Evolutionary conservation across 257 asterid genomes (phyloP), one percentile per base, ranked within the genome.

Genomic region (Perilla frutescens): DNA sequence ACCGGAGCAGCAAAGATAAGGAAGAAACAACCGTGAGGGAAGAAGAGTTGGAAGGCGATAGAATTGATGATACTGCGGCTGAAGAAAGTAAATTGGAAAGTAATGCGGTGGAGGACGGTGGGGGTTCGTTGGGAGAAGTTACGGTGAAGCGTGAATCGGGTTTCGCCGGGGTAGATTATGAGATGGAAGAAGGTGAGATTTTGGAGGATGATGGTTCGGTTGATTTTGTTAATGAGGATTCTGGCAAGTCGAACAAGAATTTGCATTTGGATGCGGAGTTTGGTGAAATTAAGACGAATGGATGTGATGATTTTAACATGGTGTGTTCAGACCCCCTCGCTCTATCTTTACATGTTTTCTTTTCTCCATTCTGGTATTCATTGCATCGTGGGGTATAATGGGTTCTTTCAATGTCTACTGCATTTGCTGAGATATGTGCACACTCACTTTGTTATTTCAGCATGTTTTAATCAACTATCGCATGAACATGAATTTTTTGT

Each of bases 141-240:
- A 44, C 73, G 74, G 87, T 77, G 57, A 58, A 66, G 68, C 72
- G 39, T 29, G 88, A 80, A 34, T 63, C 82, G 65, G 82, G 76
- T 15, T 74, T 83, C 11, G 49, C 51, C 10, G 90, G 86, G 74
- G 82, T 87, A 40, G 88, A 88, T 91, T 94, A 90, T 73, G 97
- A 94, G 67, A 88, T 91, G 96, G 98, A 94, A 84, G 98, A 94
- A 87, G 98, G 98, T 11, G 98, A 94, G 82, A 94, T 94, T 76
- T 70, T 94, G 75, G 98, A 91, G 76, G 96, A 89, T 47, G 91
- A 75, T 67, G 87, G 80, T 34, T 65, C 68, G 65, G 77, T 34
- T 56, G 71, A 20, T 74, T 65, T 20, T 14, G 72, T 61, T 53
- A 15, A 68, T 36, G 84, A 70, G 36, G 77, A 67, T 39, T 62